Conservation (phyloP, 2,329 filamentous ascomycete species). For the Pestalotiopsis sp. region DNA sequence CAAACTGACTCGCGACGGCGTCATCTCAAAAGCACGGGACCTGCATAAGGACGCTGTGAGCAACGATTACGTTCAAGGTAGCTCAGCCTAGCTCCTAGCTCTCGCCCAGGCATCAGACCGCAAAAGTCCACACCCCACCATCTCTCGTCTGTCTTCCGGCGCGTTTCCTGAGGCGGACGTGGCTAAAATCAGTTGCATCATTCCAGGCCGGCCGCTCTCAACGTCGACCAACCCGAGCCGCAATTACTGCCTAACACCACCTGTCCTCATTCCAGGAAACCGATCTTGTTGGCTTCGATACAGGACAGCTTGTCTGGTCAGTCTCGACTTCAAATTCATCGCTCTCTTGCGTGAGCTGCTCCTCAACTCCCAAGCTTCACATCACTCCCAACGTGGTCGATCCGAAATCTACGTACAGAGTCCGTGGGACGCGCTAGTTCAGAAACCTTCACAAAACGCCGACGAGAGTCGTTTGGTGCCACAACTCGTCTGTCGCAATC, state of each 20-base stretch:
- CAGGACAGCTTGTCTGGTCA: background rate
- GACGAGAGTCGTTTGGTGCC: no score
- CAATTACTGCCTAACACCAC: conserved; percentile 12
- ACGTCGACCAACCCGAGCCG: background rate
- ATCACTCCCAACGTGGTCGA: background rate
- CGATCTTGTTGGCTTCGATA: background rate
- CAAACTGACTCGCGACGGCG: background rate
- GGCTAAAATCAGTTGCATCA: conserved; percentile 12
- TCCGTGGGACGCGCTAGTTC: no score
- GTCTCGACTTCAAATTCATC: background rate
- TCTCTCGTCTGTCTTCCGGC: background rate
- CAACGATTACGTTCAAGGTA: background rate
- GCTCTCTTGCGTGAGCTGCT: background rate
- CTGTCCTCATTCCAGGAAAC: conserved; percentile 2
- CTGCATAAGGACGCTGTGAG: background rate
- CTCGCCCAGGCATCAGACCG: no score
- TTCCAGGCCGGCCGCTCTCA: background rate
- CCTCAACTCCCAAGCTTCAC: background rate
- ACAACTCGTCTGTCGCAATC: conserved; percentile 19
- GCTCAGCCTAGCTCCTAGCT: no score
- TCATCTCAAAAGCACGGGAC: background rate
- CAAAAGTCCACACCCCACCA: background rate
- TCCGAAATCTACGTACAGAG: background rate
- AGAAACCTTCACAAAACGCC: no score
- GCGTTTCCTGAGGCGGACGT: background rate